phyloP scores from a whole-genome alignment of 2,329 filamentous ascomycete species.

The Neofusicoccum sp. region DNA sequence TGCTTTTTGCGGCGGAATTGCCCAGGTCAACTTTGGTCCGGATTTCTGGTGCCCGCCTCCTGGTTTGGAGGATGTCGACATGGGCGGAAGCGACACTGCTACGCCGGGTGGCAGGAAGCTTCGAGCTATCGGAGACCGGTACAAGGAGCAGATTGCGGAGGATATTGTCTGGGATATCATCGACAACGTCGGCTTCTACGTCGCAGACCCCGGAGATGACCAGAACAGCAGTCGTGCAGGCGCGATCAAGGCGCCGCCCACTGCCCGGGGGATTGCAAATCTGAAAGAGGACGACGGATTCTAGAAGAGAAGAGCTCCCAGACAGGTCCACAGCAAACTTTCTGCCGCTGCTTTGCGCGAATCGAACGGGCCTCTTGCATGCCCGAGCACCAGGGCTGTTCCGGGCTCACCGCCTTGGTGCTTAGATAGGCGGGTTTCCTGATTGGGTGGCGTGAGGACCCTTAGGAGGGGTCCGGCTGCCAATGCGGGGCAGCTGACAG shows the following conservation, averaged over 20 bases:
- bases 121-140: slow-evolving; percentile 73
- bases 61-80: slow-evolving; percentile 48
- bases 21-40: slow-evolving; percentile 91
- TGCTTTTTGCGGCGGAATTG: slow-evolving; percentile 87
- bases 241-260: slow-evolving; percentile 38
- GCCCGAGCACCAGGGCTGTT: not conserved
- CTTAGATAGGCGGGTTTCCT: slow-evolving; percentile 18
- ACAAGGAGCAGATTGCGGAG: slow-evolving; percentile 90
- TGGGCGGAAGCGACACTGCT: slow-evolving; percentile 30
- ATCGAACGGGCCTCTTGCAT: slow-evolving; percentile 5
- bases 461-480: slow-evolving; percentile 5
- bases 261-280: slow-evolving; percentile 35
- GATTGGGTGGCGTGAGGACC: slow-evolving; percentile 20
- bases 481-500: slow-evolving; percentile 22
- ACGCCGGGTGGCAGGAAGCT: slow-evolving; percentile 39
- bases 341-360: slow-evolving; percentile 5
- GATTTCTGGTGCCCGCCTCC: slow-evolving; percentile 88
- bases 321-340: not conserved
- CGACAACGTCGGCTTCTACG: slow-evolving; percentile 91
- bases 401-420: slow-evolving; percentile 16
- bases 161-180: slow-evolving; percentile 91
- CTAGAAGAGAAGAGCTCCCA: slow-evolving; percentile 10
- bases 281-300: slow-evolving; percentile 20
- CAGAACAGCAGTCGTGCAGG: slow-evolving; percentile 9
- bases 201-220: slow-evolving; percentile 60